Conservation (phyloP, 2,329 filamentous ascomycete genomes). For the Phialophora tarda region DNA sequence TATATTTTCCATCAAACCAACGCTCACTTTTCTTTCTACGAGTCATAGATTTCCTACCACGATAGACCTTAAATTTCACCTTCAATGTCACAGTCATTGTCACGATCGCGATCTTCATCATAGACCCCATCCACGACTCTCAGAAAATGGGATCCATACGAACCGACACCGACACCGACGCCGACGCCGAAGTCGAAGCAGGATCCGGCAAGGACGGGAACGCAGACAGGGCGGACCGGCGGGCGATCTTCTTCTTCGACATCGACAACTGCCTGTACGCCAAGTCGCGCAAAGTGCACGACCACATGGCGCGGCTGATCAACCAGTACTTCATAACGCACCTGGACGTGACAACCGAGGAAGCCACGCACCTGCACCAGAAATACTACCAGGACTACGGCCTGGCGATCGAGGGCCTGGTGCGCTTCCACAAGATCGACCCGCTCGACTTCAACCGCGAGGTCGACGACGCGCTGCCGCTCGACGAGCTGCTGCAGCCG, state of each 20-base stretch:
- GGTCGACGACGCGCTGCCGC: slow-evolving; percentile 91
- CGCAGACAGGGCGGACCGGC: slow-evolving; percentile 1
- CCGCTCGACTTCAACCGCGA: slow-evolving; percentile 91
- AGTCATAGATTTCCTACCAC: slow-evolving; percentile 7
- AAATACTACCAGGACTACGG: slow-evolving; percentile 97
- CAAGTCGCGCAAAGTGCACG: slow-evolving; percentile 82
- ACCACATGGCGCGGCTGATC: slow-evolving; percentile 87
- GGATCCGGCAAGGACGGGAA: not conserved
- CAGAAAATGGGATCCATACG: slow-evolving; percentile 28
- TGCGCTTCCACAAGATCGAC: slow-evolving; percentile 92
- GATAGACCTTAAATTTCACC: not conserved
- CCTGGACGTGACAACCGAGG: slow-evolving; percentile 73
- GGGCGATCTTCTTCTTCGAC: slow-evolving; percentile 74
- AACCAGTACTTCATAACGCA: slow-evolving; percentile 70
- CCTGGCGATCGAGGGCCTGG: slow-evolving; percentile 93
- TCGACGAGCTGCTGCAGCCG: slow-evolving; percentile 82
- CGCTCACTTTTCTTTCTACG: not conserved
- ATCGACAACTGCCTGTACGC: slow-evolving; percentile 98
- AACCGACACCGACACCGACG: not conserved
- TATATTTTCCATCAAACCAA: not conserved
- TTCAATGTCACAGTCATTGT: not conserved
- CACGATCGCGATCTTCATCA: not conserved
- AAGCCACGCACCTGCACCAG: slow-evolving; percentile 83
- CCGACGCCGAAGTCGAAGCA: not conserved
- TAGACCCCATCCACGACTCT: not conserved